Percentiles rank a stretch among this genome's conserved stretches.
phyloP scores from a whole-genome alignment of 1,284 basidiomycete species.

The Xanthoconium separans region DNA sequence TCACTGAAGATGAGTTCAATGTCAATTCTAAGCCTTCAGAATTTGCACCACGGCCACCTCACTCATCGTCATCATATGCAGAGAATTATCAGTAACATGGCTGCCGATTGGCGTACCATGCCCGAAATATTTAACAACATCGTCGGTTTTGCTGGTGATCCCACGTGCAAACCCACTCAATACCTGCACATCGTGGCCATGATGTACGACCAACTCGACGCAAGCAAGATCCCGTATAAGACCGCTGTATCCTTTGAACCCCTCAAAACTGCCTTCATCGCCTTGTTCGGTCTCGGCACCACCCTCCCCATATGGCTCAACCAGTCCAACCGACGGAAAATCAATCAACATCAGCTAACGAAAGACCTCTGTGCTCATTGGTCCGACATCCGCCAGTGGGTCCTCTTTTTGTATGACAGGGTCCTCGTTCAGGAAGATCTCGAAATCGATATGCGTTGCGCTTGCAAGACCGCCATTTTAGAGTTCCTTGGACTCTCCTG shows the following conservation, averaged over 20 bases:
- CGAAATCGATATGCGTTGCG: constrained; percentile 11
- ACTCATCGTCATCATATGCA: constrained; percentile 8
- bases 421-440: constrained; percentile 9
- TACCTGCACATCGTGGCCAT: constrained; percentile 24
- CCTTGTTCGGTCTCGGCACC: constrained; percentile 20
- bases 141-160: constrained; percentile 12
- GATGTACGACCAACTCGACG: constrained; percentile 23
- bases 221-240: constrained; percentile 20
- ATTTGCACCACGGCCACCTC: not conserved
- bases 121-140: constrained; percentile 18
- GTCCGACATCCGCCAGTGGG: constrained; percentile 27
- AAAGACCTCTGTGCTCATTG: constrained; percentile 17
- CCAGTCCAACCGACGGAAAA: not conserved
- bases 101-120: constrained; percentile 13
- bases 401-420: constrained; percentile 22
- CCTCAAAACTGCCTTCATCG: constrained; percentile 15
- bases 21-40: constrained; percentile 5
- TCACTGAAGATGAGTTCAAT: constrained; percentile 20
- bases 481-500: constrained; percentile 29
- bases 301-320: constrained; percentile 26
- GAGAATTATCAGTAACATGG: constrained; percentile 17
- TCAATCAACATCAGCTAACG: too few relatives aligned
- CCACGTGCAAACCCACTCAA: constrained; percentile 17
- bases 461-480: constrained; percentile 25
- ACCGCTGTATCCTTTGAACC: not conserved